phyloP scores from a whole-genome alignment of 495 filamentous ascomycete species.

The Hypoxylon intermedium region DNA sequence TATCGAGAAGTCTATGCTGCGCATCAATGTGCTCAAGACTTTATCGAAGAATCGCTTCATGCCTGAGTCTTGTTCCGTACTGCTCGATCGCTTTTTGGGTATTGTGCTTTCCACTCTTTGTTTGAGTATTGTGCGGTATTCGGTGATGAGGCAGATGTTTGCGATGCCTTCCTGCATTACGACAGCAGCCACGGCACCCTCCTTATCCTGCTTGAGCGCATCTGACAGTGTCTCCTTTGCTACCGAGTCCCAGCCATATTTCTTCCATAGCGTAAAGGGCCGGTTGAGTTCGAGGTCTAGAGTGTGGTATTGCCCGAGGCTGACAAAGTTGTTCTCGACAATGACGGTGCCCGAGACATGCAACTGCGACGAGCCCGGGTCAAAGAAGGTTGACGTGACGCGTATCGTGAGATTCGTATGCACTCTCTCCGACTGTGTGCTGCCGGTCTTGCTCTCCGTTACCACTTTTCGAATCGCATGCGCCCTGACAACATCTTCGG shows the following conservation, averaged over 20 bases:
- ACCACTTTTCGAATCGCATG: slow-evolving; percentile 83
- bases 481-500: slow-evolving; percentile 78
- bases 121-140: slow-evolving; percentile 85
- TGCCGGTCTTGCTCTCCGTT: slow-evolving; percentile 73
- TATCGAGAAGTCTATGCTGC: slow-evolving; percentile 76
- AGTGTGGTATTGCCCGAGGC: slow-evolving; percentile 86
- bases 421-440: slow-evolving; percentile 74
- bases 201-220: slow-evolving; percentile 75
- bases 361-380: slow-evolving; percentile 79
- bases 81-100: slow-evolving; percentile 74
- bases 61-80: slow-evolving; percentile 74
- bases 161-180: slow-evolving; percentile 95
- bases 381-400: slow-evolving; percentile 88
- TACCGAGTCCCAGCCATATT: slow-evolving; percentile 91
- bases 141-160: slow-evolving; percentile 92
- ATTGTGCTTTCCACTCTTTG: slow-evolving; percentile 85
- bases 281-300: slow-evolving; percentile 76
- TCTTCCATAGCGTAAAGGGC: slow-evolving; percentile 83
- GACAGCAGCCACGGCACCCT: slow-evolving; percentile 82
- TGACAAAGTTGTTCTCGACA: slow-evolving; percentile 83
- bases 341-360: slow-evolving; percentile 85
- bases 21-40: slow-evolving; percentile 74
- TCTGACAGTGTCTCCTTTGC: slow-evolving; percentile 79
- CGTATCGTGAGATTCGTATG: slow-evolving; percentile 80
- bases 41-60: slow-evolving; percentile 83